A percentile compares a stretch with the other conserved stretches of the same genome.
phyloP scores from a whole-genome alignment of 164 flowering plant species.

The grape (Vitis vinifera) region DNA sequence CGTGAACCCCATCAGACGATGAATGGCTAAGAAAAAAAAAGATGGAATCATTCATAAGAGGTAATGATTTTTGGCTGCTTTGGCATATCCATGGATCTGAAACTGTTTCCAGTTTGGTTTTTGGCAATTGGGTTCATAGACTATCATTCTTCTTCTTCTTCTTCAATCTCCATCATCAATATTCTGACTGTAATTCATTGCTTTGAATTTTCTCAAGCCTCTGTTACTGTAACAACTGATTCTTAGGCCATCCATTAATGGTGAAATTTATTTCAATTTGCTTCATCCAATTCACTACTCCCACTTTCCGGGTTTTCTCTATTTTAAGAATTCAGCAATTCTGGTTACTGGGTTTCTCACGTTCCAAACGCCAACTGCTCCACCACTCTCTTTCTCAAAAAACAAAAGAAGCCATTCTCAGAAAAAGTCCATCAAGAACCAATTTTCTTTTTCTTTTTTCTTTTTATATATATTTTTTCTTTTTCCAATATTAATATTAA shows the following conservation, averaged over 20 bases:
- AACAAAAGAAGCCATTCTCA: not conserved
- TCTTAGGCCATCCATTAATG: constrained; percentile 5
- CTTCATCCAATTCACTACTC: not conserved
- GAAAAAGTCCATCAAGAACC: not conserved
- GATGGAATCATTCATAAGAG: not conserved
- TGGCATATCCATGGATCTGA: constrained; percentile 14
- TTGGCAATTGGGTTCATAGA: not conserved
- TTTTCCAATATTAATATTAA: not conserved
- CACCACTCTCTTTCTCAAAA: not conserved
- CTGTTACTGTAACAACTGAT: constrained; percentile 20
- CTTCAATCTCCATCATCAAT: not conserved
- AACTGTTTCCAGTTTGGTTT: not conserved
- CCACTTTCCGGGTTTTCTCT: not conserved
- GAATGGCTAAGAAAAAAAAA: not conserved
- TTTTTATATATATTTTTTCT: not conserved
- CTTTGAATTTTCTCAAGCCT: not conserved
- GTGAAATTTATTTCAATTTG: not conserved
- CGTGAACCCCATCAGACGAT: constrained; percentile 12
- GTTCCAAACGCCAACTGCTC: not conserved
- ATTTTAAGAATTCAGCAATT: not conserved
- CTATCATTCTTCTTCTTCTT: not conserved
- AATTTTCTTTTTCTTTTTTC: not conserved
- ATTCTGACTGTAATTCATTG: constrained; percentile 19
- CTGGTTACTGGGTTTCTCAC: not conserved
- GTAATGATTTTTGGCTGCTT: not conserved